Evolutionary conservation across 139 green algal genomes (phyloP), one percentile per base, ranked within the genome.

Genomic region (Mesotaenium endlicherianum): DNA sequence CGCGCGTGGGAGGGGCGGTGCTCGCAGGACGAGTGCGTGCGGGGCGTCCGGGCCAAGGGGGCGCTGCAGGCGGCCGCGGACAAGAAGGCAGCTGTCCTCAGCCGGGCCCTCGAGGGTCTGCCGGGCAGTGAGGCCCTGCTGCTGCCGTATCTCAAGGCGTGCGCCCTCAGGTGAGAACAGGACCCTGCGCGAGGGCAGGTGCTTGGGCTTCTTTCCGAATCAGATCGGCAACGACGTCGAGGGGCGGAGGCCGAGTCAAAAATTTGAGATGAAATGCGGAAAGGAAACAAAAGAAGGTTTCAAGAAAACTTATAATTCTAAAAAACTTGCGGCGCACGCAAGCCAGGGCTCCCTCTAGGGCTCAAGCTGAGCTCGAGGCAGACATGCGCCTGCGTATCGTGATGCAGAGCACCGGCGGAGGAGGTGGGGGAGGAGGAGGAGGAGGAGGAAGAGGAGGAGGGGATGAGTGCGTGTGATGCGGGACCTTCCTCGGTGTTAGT

Each of bases 41-140:
- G 70, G 0, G 69, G 38, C 30, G 43, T 11, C 20, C n/a, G 42
- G 30, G 41, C 70, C 70, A 40, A 14, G 80, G 36, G 38, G 45
- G 43, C 26, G 44, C 26, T 68, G 17, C 50, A 44, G 82, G 79
- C 87, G 34, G 76, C 44, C n/a, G 11, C 71, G 30, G 93, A 96
- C 70, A 97, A 95, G 89, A 93, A 95, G 88, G 75, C 95, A 8
- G 75, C 93, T 0, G 91, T 96, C 20, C 87, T 94, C 45, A 89
- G 93, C 75, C 81, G 83, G 0, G 93, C 85, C 43, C 88, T 97
- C 38, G 64, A 87, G 49, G 68, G 91, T 76, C 88, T 94, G 75
- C 94, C 93, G 0, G 89, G 84, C n/a, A 91, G 89, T 1, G 72
- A 93, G 16, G 41, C 49, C 31, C 89, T 97, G 58, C 84, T 95